Percentiles rank a stretch among this genome's conserved stretches.
These are phyloP conservation scores for Chrysoporthe deuterocubensis DNA, from an alignment of 2,329 filamentous ascomycete species.

Conservation along the genomic window DNA sequence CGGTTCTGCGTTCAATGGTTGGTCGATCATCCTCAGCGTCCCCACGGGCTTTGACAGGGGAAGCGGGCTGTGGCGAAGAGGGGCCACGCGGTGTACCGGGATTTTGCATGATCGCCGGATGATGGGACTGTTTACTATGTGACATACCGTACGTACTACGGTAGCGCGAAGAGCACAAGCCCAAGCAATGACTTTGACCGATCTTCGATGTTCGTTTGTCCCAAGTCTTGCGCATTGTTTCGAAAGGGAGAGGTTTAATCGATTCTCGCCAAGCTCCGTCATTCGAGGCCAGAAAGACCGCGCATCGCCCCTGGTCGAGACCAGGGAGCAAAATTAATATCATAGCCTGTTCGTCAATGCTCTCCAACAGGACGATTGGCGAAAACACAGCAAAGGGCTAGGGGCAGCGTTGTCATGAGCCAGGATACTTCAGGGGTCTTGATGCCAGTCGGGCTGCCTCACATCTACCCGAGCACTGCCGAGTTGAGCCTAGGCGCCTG, in stretches of 20 bases:
- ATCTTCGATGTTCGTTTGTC: not conserved
- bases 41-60: slow-evolving; percentile 2
- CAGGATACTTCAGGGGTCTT: not conserved
- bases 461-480: too few relatives aligned
- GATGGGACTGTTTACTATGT: not conserved
- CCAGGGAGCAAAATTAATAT: not conserved
- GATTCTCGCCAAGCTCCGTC: not conserved
- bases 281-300: not conserved
- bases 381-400: not conserved
- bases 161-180: not conserved
- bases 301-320: too few relatives aligned
- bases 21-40: slow-evolving; percentile 5
- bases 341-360: not conserved
- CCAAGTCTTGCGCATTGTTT: not conserved
- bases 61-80: not conserved
- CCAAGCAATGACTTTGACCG: not conserved
- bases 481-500: not conserved
- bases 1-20: not conserved
- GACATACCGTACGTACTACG: not conserved
- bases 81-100: not conserved
- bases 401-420: not conserved
- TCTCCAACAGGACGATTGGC: not conserved
- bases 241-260: not conserved
- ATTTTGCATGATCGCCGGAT: not conserved
- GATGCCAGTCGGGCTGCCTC: not conserved